Evolutionary conservation across 148 eudicot genomes (phyloP), one percentile per base, ranked within the genome.

Genomic region (Rhododendron molle): DNA sequence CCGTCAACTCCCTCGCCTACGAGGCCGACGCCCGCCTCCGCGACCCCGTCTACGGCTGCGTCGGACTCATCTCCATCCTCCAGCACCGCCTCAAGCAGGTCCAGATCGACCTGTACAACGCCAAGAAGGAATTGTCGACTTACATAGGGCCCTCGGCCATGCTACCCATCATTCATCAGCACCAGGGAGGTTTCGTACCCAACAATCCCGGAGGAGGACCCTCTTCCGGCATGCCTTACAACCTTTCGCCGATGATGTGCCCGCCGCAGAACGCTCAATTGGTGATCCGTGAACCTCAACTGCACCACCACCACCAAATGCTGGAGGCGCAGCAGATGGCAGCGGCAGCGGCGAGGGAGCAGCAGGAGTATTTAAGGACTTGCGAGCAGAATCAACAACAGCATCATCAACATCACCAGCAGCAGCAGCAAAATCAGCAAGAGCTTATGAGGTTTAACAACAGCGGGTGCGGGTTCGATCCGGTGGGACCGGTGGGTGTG

Each of bases 21-120:
- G 98, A 95, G 88, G 98, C 98, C 0, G 96, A 94, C 77, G 91
- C 92, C 0, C 88, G 98, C 15, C 87, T 92, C 1, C 87, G 91
- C 0, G 98, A 95, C 87, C 97, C 98, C 1, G 98, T 95, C 0
- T 95, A 95, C 16, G 98, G 98, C 0, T 95, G 98, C 65, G 98
- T 95, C 0, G 98, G 98, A 12, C 86, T 92, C 7, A 94, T 95
- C 13, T 93, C 96, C 5, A 32, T 93, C 38, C 89, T 95, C 44
- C 98, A 95, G 43, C 95, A 95, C 46, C 81, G 69, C 62, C 90
- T 95, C n/a, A 92, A 91, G 85, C 92, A 91, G 71, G 88, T 93
- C 40, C 96, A 93, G 76, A 44, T 43, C 21, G 92, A 91, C 36
- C 83, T 95, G 0, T 79, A 85, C 34, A 82, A 58, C 8, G 94